phyloP scores from a whole-genome alignment of 192 early-diverging fungal species.

The Cladochytrium replicatum region DNA sequence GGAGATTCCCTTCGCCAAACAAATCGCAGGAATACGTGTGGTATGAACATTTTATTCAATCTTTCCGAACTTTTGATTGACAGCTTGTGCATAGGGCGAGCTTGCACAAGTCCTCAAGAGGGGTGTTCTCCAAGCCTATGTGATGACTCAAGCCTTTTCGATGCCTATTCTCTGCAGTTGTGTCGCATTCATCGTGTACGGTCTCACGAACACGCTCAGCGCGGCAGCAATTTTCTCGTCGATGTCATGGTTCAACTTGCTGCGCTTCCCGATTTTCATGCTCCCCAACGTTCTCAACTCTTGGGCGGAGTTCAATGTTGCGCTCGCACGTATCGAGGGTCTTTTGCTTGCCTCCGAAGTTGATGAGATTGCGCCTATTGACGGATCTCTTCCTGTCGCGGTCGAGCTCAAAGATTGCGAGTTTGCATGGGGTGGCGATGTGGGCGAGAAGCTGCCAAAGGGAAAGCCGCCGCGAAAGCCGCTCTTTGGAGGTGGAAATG shows the following conservation, averaged over 20 bases:
- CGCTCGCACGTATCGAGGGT: conserved; percentile 34
- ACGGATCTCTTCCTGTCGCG: conserved; percentile 32
- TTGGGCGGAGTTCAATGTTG: conserved; percentile 40
- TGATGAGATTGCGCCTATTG: conserved; percentile 33
- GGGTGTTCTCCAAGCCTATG: conserved; percentile 23
- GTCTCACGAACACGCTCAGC: conserved; percentile 18
- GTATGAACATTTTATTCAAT: too few species aligned
- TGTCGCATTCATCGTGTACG: conserved; percentile 36
- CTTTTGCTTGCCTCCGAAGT: conserved; percentile 53
- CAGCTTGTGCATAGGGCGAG: too few species aligned
- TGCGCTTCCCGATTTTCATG: conserved; percentile 44
- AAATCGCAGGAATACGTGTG: conserved; percentile 46
- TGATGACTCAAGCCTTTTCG: conserved; percentile 38
- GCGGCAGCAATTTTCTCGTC: conserved; percentile 33
- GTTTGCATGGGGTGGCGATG: conserved; percentile 47
- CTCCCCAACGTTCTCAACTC: conserved; percentile 34
- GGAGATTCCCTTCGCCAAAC: conserved; percentile 55
- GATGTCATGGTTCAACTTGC: conserved; percentile 32
- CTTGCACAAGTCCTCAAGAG: conserved; percentile 25
- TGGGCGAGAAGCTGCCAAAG: conserved; percentile 16
- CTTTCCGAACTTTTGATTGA: too few species aligned
- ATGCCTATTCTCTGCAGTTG: conserved; percentile 31
- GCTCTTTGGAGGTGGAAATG: not conserved
- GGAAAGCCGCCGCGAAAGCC: conserved; percentile 7
- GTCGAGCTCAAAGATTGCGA: conserved; percentile 47